Base-by-base conservation (phyloP, 2,329 filamentous ascomycete genomes). In the Emericellopsis cladophorae region DNA sequence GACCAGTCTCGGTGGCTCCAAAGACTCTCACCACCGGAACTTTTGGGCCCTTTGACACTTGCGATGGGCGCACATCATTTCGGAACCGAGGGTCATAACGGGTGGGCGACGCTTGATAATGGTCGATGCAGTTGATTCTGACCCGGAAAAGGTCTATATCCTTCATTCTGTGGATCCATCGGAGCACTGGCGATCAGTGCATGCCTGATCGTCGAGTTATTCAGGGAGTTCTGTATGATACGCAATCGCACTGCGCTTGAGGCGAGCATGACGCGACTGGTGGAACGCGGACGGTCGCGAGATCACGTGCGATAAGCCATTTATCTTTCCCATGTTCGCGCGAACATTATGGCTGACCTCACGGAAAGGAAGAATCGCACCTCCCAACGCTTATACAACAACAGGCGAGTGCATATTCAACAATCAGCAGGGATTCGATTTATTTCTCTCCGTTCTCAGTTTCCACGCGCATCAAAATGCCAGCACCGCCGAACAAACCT, bases 111-210 rank as follows among this genome's bases (percentile, higher is more conserved):
- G 81, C 76, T 64, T 95, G 88, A 60, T 96, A 98, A 59, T 92
- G 81, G 62, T 98, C 92, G 65, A 98, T 81, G 66, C 87, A 95
- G 59, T 98, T 95, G 55, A 98, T 69, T 52, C 89, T 84, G 57
- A 98, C 79, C 51, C 85, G 83, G 65, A 98, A 96, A 50, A 76
- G 69, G 54, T 87, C 81, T 60, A 63, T 64, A 29, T 47, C 57
- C 47, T 42, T 40, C 40, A 36, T 40, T 31, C 37, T 14, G 35
- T 16, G 18, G n/a, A 40, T 46, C 50, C 49, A 53, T 53, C 33
- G 36, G 33, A 31, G 12, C 9, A 29, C 9, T 7, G 26, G 9
- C 12, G 26, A 29, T 29, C 26, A 29, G 26, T 7, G 26, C 26
- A 29, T 29, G 26, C 3, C 26, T 29, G 10, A 15, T 34, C 21